Conservation (phyloP, 306 rosid species). For the Trifolium fragiferum region DNA sequence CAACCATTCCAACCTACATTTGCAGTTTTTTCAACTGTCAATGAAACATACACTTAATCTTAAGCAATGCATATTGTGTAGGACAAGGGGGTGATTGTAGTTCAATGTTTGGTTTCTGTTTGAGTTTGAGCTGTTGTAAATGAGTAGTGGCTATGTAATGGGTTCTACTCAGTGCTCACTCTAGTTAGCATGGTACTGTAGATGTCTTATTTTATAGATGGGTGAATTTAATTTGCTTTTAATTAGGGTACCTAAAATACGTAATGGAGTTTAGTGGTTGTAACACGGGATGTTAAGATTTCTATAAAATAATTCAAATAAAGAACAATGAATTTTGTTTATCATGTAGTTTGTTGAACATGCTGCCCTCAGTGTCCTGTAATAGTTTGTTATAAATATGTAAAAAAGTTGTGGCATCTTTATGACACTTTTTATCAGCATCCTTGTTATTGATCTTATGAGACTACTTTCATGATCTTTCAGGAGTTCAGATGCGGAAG, state of each 20-base stretch:
- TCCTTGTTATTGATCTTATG: slow-evolving; percentile 34
- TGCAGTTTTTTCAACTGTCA: neutral
- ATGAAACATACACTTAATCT: neutral
- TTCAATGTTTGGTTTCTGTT: slow-evolving; percentile 24
- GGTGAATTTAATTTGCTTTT: neutral
- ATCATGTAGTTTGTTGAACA: slow-evolving; percentile 26
- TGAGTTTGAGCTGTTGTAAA: too few relatives aligned
- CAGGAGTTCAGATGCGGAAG: slow-evolving; percentile 68
- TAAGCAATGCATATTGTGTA: slow-evolving; percentile 1
- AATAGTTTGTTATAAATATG: slow-evolving; percentile 21
- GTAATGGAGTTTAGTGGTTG: slow-evolving; percentile 1
- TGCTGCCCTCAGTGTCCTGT: slow-evolving; percentile 7
- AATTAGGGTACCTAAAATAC: neutral
- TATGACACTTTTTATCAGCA: neutral
- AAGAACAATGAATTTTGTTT: slow-evolving; percentile 13
- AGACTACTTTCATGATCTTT: slow-evolving; percentile 39
- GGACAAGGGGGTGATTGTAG: neutral
- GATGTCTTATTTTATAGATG: slow-evolving; percentile 6
- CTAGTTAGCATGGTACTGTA: neutral
- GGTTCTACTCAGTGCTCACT: slow-evolving; percentile 22
- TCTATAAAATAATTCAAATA: slow-evolving; percentile 5
- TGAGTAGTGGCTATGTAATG: neutral
- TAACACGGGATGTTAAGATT: neutral
- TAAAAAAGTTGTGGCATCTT: neutral
- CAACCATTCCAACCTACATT: neutral